Evolutionary conservation across 139 green algal genomes (phyloP), one percentile per base, ranked within the genome.

Genomic region (Pseudopediastrum boryanum): DNA sequence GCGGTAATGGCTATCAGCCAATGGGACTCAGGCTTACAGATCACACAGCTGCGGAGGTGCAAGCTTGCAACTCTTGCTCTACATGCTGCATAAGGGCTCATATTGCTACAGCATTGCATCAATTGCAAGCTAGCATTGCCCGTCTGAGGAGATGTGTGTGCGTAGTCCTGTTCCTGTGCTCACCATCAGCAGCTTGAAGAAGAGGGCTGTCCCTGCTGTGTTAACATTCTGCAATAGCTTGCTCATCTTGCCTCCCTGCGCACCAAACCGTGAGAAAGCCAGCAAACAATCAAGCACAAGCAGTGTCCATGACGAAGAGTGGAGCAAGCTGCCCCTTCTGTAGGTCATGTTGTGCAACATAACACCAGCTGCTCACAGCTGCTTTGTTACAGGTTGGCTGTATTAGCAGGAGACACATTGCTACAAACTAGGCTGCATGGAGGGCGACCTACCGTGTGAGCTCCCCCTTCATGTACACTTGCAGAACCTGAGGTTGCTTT

Each of bases 151-250:
- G 46, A 12, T 56, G 46, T 16, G 12, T 12, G 13, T 12, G 46
- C 46, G 7, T 69, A 35, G 7, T 69, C 33, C 7, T 69, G 61
- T 39, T 52, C 25, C 16, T 38, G 35, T 4, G 1, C 74, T 66
- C 46, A 96, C 92, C 83, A 62, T 39, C 13, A 90, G 50, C 1
- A 96, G 71, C 0, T 83, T 79, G 5, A 90, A 71, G 77, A 96
- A 96, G 0, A 95, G 74, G 9, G 82, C 70, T 8, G 93, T 89
- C 38, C 92, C 92, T 4, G 89, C 90, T 1, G 84, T 39, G 77
- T 96, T 96, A 70, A 94, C 87, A 74, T 89, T 95, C 54, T 96
- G 92, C 3, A 89, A 79, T 61, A 94, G 64, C 54, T 79, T 83
- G 44, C 41, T 78, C 75, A 85, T 85, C 33, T 13, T 77, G 52